These are phyloP conservation scores for Fraxinus excelsior DNA, from an alignment of 257 asterid genomes.

Conservation along the genomic window DNA sequence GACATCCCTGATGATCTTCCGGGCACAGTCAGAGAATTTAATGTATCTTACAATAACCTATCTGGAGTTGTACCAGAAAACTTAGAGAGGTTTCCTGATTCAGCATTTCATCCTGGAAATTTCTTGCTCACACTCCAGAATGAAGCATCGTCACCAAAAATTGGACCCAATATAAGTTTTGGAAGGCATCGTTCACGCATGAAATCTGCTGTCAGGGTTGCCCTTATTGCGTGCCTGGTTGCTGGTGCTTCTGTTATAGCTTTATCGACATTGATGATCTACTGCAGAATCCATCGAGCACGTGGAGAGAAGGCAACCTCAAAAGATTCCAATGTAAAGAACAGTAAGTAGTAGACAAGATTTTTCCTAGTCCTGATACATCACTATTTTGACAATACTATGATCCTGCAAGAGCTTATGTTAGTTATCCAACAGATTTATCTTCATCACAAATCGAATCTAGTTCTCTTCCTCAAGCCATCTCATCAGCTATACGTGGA, in stretches of 20 bases:
- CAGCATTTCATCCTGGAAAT: constrained; percentile 86
- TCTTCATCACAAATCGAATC: constrained; percentile 39
- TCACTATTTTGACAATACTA: constrained; percentile 1
- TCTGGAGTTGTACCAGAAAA: constrained; percentile 74
- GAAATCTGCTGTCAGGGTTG: constrained; percentile 48
- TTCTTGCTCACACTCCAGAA: constrained; percentile 53
- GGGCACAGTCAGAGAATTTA: constrained; percentile 42
- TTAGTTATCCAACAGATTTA: constrained; percentile 33
- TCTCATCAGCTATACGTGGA: constrained; percentile 28
- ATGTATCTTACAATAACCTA: constrained; percentile 73
- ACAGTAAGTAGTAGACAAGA: constrained; percentile 37
- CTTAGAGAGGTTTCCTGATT: constrained; percentile 69
- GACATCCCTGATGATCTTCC: constrained; percentile 66
- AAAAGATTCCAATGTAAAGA: constrained; percentile 40
- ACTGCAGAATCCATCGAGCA: constrained; percentile 44
- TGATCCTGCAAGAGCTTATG: constrained; percentile 5
- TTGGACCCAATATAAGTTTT: constrained; percentile 31
- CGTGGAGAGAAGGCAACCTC: constrained; percentile 27
- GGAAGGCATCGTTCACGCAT: constrained; percentile 42
- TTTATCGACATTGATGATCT: constrained; percentile 42
- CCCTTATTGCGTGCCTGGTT: constrained; percentile 60
- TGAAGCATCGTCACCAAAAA: constrained; percentile 34
- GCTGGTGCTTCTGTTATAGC: constrained; percentile 47
- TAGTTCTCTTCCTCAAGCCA: constrained; percentile 27
- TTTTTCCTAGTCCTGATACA: constrained; percentile 5